Base-by-base conservation (phyloP, 768 basidiomycete genomes). In the Neoboletus subvelutipes region DNA sequence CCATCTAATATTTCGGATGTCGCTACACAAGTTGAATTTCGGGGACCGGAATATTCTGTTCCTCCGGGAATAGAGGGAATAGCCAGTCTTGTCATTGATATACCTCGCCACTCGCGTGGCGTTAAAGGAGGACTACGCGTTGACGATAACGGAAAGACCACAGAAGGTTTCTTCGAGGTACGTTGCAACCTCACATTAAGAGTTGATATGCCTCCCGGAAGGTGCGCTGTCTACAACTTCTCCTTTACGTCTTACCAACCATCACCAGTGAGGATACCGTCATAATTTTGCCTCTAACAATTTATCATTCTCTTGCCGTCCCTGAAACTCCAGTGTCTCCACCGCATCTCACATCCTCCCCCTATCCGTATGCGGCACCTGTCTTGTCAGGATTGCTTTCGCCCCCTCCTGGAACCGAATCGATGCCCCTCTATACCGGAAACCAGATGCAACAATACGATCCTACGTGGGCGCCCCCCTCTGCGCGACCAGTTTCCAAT, bases 61-160 rank as follows among this genome's bases (percentile, higher is more conserved):
- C 79, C 78, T 9, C 88, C 89, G 1, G 88, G 88, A 18, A 79
- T 78, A 3, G 91, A 92, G 65, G 91, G 91, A 22, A 80, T 92
- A 2, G 91, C 91, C 1, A 84, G 81, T 64, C 78, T 94, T 12
- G 87, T 90, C 12, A 85, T 94, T 59, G 86, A 92, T 67, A 83
- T 92, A n/a, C 91, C 91, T 5, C 77, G 73, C 46, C 71, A 77
- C 56, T 84, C 88, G 1, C 77, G 85, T 52, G 84, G 86, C 5
- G 83, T 88, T 13, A 80, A 77, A 55, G 87, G 86, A 26, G 88
- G 88, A 6, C 64, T 71, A 5, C 77, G 86, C 10, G 69, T 83
- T n/a, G 83, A 81, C n/a, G 80, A 77, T 57, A 78, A 80, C 52
- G 71, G 57, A 55, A 65, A 60, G 63, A 56, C 15, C 9, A 80